Base-by-base conservation (phyloP, 495 filamentous ascomycete species). In the Neurospora sublineolata region DNA sequence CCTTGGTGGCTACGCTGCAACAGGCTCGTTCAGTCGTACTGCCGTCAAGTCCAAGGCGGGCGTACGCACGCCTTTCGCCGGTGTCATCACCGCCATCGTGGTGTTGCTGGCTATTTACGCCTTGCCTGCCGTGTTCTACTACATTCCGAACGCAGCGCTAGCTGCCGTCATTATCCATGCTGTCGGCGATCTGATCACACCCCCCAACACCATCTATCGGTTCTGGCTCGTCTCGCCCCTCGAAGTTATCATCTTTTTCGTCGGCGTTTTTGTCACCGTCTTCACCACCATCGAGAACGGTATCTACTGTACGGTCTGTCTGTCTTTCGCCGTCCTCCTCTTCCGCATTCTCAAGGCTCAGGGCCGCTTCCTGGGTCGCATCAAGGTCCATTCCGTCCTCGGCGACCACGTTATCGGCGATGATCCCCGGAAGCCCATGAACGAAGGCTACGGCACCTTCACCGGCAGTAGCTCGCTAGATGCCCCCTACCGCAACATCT, bases 21-120 rank as follows among this genome's bases (percentile, higher is more conserved):
- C 95, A 37, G 95, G 95, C 6, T 98, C 96, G 14, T 99, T 99
- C 85, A 97, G 93, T 18, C 91, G 95, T 33, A 99, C 95, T 64
- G 95, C 95, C 36, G 98, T 99, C 84, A 97, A 98, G 81, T 94
- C 94, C 1, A 99, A 98, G 83, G 94, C 96, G 46, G 95, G 95
- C 76, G 95, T 98, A 3, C 90, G 94, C 6, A 97, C 94, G 14
- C 95, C 95, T 1, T 90, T 97, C 71, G 94, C 92, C 10, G 95
- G 95, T 82, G 85, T 94, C 30, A 94, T 98, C 73, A 99, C 95
- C 9, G 94, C 92, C 0, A 23, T 90, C 18, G 89, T 99, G 10
- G 95, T 99, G 11, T 87, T 98, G 0, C 84, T 98, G n/a, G 94
- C 95, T 71, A 96, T 97, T 79, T 99, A 98, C 77, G 93, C 93